Evolutionary conservation across 345 rosid species (phyloP), one percentile per base, ranked within the genome.

Genomic region (Laguncularia racemosa): DNA sequence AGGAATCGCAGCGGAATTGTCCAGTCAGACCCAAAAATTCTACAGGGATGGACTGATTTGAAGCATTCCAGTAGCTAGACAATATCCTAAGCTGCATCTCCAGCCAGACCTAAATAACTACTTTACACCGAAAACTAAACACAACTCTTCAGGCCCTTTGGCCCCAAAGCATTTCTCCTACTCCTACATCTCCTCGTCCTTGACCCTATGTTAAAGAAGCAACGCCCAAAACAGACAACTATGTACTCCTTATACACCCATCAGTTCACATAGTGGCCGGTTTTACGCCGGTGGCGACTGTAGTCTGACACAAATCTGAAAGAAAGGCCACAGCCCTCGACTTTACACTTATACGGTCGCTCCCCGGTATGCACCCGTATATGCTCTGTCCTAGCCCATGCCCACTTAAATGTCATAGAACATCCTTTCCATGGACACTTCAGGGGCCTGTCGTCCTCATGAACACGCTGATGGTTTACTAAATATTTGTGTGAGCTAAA

Each of bases 321-420:
- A 53, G 96, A 83, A 49, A 79, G 81, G 45, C 83, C 92, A 21
- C 97, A 93, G 12, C 78, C 92, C 26, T 82, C 89, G 0, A 89
- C 80, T 78, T 85, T 81, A 73, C 99, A 89, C 49, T 71, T 64
- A 79, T 89, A 87, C 1, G 99, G 99, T 57, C 89, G 81, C 68
- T 89, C 99, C 11, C 97, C 99, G 0, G 96, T 93, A 71, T 93
- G 99, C 61, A 93, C 82, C 53, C 99, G 77, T 53, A 89, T 74
- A 74, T 93, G 99, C 78, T 93, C 99, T 0, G 95, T 93, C 80
- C 99, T 85, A 14, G 99, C 99, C 99, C 99, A 93, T 7, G 89
- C 95, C 99, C 99, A 93, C 78, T 93, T 89, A 80, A 93, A 93
- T 7, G 91, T 74, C 96, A 81, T 82, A n/a, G 78, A 48, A 59